Evolutionary conservation across 805 yeast species (phyloP).

Genomic region (Lachancea quebecensis): DNA sequence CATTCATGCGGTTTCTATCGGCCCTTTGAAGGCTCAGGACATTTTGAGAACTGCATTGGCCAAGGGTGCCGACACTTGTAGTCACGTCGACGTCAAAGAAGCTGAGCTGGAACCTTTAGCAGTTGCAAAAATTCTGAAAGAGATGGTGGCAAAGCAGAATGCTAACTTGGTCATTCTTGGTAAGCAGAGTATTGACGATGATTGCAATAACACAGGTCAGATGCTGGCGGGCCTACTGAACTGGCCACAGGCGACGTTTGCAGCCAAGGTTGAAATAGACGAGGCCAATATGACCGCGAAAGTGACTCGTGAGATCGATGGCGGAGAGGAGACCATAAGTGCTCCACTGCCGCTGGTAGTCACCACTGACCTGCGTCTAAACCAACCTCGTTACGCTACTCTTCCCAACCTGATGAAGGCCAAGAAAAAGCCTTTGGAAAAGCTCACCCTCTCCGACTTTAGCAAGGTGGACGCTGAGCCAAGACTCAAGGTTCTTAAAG

Average conservation of each 20-base stretch:
- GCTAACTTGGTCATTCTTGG: conserved; percentile 85
- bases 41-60: conserved; percentile 85
- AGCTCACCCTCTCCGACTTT: conserved; percentile 48
- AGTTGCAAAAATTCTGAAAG: conserved; percentile 77
- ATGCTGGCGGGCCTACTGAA: conserved; percentile 87
- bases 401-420: conserved; percentile 98
- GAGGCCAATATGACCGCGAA: conserved; percentile 43
- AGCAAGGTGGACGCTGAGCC: conserved; percentile 53
- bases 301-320: conserved; percentile 91
- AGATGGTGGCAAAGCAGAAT: conserved; percentile 60
- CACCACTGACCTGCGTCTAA: conserved; percentile 89
- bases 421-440: conserved; percentile 87
- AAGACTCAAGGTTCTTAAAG: conserved; percentile 61
- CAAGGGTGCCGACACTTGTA: conserved; percentile 85
- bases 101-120: conserved; percentile 75
- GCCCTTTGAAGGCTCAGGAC: conserved; percentile 81
- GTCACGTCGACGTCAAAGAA: conserved; percentile 73
- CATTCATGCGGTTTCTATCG: conserved; percentile 88
- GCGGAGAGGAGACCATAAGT: conserved; percentile 79
- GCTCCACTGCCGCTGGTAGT: conserved; percentile 78
- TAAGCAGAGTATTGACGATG: conserved; percentile 95
- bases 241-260: conserved; percentile 97
- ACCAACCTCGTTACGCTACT: conserved; percentile 93
- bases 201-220: conserved; percentile 91
- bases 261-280: conserved; percentile 66